These are phyloP conservation scores for Puccinellia tenuiflora DNA, from an alignment of 176 grass and related monocot genomes.

Conservation along the genomic window DNA sequence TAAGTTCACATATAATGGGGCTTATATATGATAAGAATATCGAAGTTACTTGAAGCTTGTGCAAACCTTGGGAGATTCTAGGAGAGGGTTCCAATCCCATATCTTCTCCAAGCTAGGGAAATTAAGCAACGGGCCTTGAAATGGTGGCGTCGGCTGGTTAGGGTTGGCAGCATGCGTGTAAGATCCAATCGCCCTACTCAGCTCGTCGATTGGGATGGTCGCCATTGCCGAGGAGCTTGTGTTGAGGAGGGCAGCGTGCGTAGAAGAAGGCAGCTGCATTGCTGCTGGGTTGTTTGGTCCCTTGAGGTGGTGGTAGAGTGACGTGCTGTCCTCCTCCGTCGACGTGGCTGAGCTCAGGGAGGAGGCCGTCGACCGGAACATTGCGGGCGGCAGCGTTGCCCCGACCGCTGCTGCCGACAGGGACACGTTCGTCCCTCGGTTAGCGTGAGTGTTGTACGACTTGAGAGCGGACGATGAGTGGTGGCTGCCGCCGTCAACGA, in stretches of 20 bases:
- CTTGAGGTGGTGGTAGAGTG: conserved; percentile 41
- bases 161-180: conserved; percentile 26
- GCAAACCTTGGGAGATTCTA: conserved; percentile 58
- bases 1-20: conserved; percentile 16
- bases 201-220: conserved; percentile 60
- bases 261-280: conserved; percentile 15
- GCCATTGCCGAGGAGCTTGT: conserved; percentile 40
- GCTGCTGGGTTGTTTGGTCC: conserved; percentile 19
- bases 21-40: not conserved
- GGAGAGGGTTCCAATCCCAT: conserved; percentile 81
- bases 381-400: not conserved
- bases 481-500: conserved; percentile 18
- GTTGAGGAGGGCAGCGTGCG: conserved; percentile 42
- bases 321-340: conserved; percentile 68
- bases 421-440: conserved; percentile 2
- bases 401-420: not conserved
- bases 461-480: conserved; percentile 33
- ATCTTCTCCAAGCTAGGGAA: conserved; percentile 70
- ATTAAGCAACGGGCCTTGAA: conserved; percentile 40
- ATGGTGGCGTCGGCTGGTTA: conserved; percentile 32
- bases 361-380: conserved; percentile 49
- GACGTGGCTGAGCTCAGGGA: conserved; percentile 72
- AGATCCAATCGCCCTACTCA: conserved; percentile 60
- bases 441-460: not conserved
- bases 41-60: conserved; percentile 62